Base-by-base conservation (phyloP, 768 basidiomycete species). In the Trametes villosa region DNA sequence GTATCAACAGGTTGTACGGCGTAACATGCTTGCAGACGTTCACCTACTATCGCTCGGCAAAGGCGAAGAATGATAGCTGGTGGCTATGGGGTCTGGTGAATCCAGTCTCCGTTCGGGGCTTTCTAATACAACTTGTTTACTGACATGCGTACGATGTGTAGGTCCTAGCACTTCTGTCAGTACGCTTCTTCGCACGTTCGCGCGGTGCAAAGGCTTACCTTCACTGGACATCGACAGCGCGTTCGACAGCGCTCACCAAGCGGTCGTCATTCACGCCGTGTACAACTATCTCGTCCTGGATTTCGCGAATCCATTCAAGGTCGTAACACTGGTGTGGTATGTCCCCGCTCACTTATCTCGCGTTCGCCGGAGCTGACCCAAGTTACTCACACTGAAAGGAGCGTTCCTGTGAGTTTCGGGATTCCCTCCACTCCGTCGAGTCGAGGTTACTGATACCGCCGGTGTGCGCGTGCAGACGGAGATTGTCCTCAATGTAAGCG, bases 11-110 rank as follows among this genome's bases (percentile, higher is more conserved):
- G 54, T 29, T 56, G n/a, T 56, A 56, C 26, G 54, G 54, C 7
- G 45, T 56, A 9, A 56, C 45, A 13, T 56, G 54, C 34, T 26
- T 56, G 5, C 54, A 56, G 45, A 47, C 54, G 9, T 47, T 36
- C 13, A n/a, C 31, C 4, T 56, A 56, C 9, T 56, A 36, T 18
- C 54, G 45, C 22, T 56, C 54, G 2, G 13, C 34, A 4, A 56
- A 45, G 33, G 54, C 45, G 0, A 36, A 29, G 33, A 18, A 3
- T 2, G 54, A 56, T 12, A 13, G 54, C 13, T 15, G 15, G 20
- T 9, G 7, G 0, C 17, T 56, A 9, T 31, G n/a, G 3, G 8
- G 29, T 11, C 18, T 56, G 45, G 54, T 56, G 22, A 9, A 18
- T 22, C 3, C 2, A 33, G n/a, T 51, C 4, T 50, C 33, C 18